phyloP scores from a whole-genome alignment of 495 filamentous ascomycete genomes.

The Cercophora samala region DNA sequence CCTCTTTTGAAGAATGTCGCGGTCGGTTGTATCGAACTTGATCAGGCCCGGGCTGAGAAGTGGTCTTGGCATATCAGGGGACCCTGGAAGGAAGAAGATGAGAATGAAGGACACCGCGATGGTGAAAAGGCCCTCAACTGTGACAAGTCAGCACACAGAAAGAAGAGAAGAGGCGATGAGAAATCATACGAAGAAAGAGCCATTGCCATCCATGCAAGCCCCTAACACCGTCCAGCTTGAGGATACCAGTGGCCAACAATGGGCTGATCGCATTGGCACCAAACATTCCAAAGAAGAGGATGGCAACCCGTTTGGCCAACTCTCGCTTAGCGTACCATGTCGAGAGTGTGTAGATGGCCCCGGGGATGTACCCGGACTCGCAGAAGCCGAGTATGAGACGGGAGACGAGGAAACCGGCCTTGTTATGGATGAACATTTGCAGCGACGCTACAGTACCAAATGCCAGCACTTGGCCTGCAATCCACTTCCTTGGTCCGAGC shows the following conservation, averaged over 20 bases:
- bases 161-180: not conserved
- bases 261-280: constrained; percentile 37
- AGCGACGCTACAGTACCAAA: constrained; percentile 51
- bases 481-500: constrained; percentile 50
- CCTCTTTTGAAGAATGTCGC: constrained; percentile 16
- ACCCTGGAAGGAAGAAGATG: constrained; percentile 44
- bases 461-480: constrained; percentile 48
- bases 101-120: constrained; percentile 46
- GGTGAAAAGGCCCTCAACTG: constrained; percentile 52
- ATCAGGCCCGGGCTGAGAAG: constrained; percentile 35
- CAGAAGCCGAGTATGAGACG: constrained; percentile 40
- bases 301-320: constrained; percentile 41
- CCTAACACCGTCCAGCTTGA: constrained; percentile 40
- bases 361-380: constrained; percentile 41
- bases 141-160: constrained; percentile 6
- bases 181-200: constrained; percentile 49
- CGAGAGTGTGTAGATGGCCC: constrained; percentile 28
- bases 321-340: constrained; percentile 29
- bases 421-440: constrained; percentile 47
- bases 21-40: constrained; percentile 21
- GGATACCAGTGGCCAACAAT: constrained; percentile 50
- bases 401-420: constrained; percentile 35
- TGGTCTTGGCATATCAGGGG: constrained; percentile 39
- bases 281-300: constrained; percentile 51
- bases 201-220: constrained; percentile 54